Base-by-base conservation (phyloP, 2,329 filamentous ascomycete genomes). In the Sphaceloma murrayae region DNA sequence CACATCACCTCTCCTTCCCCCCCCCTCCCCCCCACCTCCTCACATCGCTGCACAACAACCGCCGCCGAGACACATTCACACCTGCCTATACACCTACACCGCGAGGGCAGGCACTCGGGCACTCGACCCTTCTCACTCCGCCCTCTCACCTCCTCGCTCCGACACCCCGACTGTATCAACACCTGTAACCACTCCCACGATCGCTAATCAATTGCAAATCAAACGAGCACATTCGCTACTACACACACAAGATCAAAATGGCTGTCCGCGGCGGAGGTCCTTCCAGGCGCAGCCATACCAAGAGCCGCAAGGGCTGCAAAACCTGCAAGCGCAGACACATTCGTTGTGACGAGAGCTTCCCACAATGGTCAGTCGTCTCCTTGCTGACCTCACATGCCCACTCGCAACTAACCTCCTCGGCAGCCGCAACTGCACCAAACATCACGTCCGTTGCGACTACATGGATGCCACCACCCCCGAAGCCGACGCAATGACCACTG, bases 281-380 rank as follows among this genome's bases (percentile, higher is more conserved):
- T 63, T 88, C 89, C 62, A 71, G 78, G 58, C 77, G 77, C 62
- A 94, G 89, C 71, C 91, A 98, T 71, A 98, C 91, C 62, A 98
- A 98, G 72, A 96, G 89, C 58, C 82, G 91, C 61, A 96, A 95
- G 69, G 91, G 91, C 51, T 98, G 91, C 74, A 89, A 93, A 59
- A 94, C 87, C 50, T 98, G 91, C 76, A 98, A 98, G 68, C 82
- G 84, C 62, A 80, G 91, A 62, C 91, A 98, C 66, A 98, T 98
- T 62, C 78, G 91, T 57, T 98, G 91, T 67, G 91, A 98, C 61
- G 91, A 98, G 65, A 94, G 79, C 54, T 95, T 94, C 58, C 91
- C 91, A 42, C 91, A 98, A 75, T 98, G 89, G 87, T 94, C 72
- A 5, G 22, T n/a, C n/a, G n/a, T 34, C 14, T 34, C 24, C 11